Percentiles rank a stretch among this genome's conserved stretches.
Conservation (phyloP, 345 rosid species). For the Eutrema heterophyllum region DNA sequence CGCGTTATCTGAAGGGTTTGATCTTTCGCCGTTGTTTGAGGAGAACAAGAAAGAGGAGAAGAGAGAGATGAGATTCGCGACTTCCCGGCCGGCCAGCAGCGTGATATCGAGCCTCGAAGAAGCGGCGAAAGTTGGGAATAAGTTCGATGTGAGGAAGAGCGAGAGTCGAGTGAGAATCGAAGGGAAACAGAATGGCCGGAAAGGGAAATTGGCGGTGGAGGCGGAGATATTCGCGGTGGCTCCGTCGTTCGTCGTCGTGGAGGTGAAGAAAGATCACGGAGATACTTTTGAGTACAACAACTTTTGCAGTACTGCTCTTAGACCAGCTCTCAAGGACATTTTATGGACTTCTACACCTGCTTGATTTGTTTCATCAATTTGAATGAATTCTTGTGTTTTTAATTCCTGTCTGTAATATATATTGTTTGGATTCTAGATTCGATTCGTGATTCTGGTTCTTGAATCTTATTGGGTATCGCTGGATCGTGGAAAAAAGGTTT, state of each 20-base stretch:
- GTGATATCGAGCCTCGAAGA: constrained; percentile 80
- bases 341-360: constrained; percentile 65
- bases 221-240: constrained; percentile 79
- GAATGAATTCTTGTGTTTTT: not conserved
- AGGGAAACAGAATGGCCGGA: constrained; percentile 76
- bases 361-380: constrained; percentile 18
- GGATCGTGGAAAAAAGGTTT: not conserved
- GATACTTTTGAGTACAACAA: constrained; percentile 86
- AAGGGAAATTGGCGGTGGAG: constrained; percentile 71
- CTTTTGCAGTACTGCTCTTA: constrained; percentile 75
- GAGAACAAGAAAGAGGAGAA: constrained; percentile 82
- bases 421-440: constrained; percentile 5
- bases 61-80: constrained; percentile 76
- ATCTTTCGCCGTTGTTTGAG: constrained; percentile 79
- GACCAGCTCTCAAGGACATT: constrained; percentile 91
- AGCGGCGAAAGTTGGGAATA: constrained; percentile 55
- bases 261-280: constrained; percentile 86
- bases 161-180: constrained; percentile 67
- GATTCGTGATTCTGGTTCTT: constrained; percentile 26
- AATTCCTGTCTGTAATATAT: not conserved
- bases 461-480: constrained; percentile 3
- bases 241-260: constrained; percentile 71
- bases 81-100: constrained; percentile 72
- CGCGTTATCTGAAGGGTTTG: constrained; percentile 81
- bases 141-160: constrained; percentile 67